phyloP scores from a whole-genome alignment of 768 basidiomycete species.

The Trametes cinnabarina region DNA sequence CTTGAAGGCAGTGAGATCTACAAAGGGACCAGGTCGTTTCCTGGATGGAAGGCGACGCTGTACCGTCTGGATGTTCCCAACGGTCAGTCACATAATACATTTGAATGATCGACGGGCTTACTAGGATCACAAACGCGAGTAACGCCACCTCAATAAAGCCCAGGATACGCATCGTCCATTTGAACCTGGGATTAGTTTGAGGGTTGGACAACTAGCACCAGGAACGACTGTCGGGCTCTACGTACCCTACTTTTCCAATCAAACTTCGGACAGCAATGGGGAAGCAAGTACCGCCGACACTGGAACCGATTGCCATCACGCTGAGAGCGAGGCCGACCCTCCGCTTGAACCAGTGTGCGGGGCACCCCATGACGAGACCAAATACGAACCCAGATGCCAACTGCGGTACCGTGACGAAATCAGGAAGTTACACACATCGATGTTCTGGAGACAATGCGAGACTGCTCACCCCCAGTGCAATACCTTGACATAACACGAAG shows the following conservation, averaged over 20 bases:
- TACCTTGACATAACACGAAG: conserved; percentile 68
- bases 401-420: conserved; percentile 15
- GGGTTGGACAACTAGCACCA: neutral
- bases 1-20: conserved; percentile 56
- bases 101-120: too few species aligned
- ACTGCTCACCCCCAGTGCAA: conserved; percentile 57
- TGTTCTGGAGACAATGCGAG: neutral
- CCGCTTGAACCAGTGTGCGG: conserved; percentile 72
- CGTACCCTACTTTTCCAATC: conserved; percentile 51
- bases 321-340: conserved; percentile 57
- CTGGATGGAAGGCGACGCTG: conserved; percentile 48
- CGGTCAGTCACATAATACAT: too few species aligned
- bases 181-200: conserved; percentile 44
- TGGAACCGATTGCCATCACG: conserved; percentile 58
- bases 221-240: neutral
- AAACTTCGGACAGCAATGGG: conserved; percentile 59
- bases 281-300: conserved; percentile 63
- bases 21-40: conserved; percentile 51
- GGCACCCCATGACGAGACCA: conserved; percentile 53
- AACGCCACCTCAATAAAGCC: conserved; percentile 56
- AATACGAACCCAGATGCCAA: conserved; percentile 50
- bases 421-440: neutral
- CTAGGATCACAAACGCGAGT: conserved; percentile 27
- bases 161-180: conserved; percentile 70
- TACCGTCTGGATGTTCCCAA: neutral